Conservation (phyloP, 2,329 filamentous ascomycete species). For the Aureobasidium sp. region DNA sequence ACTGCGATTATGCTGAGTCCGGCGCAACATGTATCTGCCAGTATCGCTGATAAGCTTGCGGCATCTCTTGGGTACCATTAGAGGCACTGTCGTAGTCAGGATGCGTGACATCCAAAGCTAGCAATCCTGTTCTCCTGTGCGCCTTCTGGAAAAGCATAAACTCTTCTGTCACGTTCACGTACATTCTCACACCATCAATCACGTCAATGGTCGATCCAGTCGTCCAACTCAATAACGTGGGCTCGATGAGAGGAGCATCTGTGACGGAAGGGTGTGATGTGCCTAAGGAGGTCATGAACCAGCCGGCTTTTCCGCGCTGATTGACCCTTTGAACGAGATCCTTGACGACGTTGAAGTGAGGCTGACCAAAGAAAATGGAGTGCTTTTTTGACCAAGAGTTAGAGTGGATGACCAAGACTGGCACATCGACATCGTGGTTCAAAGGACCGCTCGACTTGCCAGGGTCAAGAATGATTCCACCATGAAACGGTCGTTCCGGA, state of each 20-base stretch:
- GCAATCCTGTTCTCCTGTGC: slow-evolving; percentile 40
- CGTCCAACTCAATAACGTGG: slow-evolving; percentile 52
- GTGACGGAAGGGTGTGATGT: slow-evolving; percentile 56
- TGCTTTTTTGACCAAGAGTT: slow-evolving; percentile 55
- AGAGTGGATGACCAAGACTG: slow-evolving; percentile 56
- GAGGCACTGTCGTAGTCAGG: slow-evolving; percentile 25
- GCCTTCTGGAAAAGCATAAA: slow-evolving; percentile 47
- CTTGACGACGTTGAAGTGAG: slow-evolving; percentile 58
- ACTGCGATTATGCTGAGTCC: background rate
- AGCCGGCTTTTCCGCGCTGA: slow-evolving; percentile 35
- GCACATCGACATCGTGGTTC: slow-evolving; percentile 53
- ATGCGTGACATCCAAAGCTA: slow-evolving; percentile 44
- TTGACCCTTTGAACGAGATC: slow-evolving; percentile 45
- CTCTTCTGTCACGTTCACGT: slow-evolving; percentile 52
- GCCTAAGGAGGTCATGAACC: slow-evolving; percentile 36
- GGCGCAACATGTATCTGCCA: slow-evolving; percentile 42
- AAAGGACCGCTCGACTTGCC: slow-evolving; percentile 58
- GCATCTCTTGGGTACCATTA: slow-evolving; percentile 17
- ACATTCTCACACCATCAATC: slow-evolving; percentile 51
- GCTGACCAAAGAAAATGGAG: slow-evolving; percentile 54
- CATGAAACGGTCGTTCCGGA: slow-evolving; percentile 43
- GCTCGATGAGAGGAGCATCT: slow-evolving; percentile 59
- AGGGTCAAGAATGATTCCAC: slow-evolving; percentile 58
- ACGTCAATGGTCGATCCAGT: slow-evolving; percentile 56
- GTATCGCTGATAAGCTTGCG: slow-evolving; percentile 27